phyloP scores from a whole-genome alignment of 345 rosid genomes.

The Linum trigynum region DNA sequence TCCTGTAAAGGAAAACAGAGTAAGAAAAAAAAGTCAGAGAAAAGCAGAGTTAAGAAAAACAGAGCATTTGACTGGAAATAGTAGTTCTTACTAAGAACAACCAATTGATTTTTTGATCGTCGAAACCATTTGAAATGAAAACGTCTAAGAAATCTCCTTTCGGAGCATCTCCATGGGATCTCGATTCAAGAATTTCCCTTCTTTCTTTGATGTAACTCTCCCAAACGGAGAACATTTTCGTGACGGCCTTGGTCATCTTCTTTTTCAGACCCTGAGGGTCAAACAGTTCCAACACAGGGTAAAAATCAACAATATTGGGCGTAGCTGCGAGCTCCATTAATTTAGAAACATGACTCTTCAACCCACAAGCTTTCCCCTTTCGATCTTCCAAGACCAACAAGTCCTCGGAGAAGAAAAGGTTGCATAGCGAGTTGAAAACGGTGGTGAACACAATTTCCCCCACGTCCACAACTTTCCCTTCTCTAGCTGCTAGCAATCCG shows the following conservation, averaged over 20 bases:
- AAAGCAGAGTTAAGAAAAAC: not conserved
- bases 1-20: not conserved
- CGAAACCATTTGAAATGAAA: not conserved
- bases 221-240: not conserved
- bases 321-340: not conserved
- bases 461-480: not conserved
- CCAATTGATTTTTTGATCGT: not conserved
- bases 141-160: constrained; percentile 2
- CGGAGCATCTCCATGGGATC: not conserved
- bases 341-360: not conserved
- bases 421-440: not conserved
- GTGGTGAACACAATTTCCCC: not conserved
- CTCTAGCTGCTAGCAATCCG: not conserved
- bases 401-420: not conserved
- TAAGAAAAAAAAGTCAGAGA: not conserved
- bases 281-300: not conserved
- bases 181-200: not conserved
- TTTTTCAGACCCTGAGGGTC: constrained; percentile 1
- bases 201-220: not conserved
- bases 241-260: not conserved
- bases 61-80: not conserved
- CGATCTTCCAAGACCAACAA: not conserved
- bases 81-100: not conserved
- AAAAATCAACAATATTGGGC: not conserved
- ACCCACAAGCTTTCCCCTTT: not conserved